Evolutionary conservation across 164 flowering plant genomes (phyloP).

Genomic region (Tetrastigma voinierianum): DNA sequence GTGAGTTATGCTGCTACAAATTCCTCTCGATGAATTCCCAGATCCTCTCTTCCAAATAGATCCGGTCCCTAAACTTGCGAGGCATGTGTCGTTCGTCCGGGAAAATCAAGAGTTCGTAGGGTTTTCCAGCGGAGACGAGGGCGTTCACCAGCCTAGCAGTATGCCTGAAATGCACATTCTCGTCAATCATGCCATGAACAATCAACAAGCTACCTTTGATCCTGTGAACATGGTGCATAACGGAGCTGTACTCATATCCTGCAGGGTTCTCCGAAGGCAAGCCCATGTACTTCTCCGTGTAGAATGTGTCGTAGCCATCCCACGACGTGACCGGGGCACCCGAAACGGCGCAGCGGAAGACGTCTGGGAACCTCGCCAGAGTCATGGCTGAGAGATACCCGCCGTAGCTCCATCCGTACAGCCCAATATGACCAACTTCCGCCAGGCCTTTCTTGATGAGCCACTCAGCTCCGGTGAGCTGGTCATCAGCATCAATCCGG

Average conservation of each 20-base stretch:
- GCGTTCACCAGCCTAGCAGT: slow-evolving; percentile 93
- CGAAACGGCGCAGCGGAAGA: slow-evolving; percentile 70
- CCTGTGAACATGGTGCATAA: slow-evolving; percentile 70
- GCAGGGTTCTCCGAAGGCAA: slow-evolving; percentile 50
- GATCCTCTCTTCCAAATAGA: slow-evolving; percentile 92
- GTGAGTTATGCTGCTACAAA: slow-evolving; percentile 25
- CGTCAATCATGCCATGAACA: slow-evolving; percentile 96
- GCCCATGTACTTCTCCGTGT: slow-evolving; percentile 97
- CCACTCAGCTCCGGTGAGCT: slow-evolving; percentile 82
- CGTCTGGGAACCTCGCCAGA: slow-evolving; percentile 62
- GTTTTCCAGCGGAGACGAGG: slow-evolving; percentile 59
- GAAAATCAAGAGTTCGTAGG: slow-evolving; percentile 75
- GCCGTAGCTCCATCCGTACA: slow-evolving; percentile 98
- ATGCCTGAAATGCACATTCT: slow-evolving; percentile 95
- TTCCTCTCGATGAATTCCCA: slow-evolving; percentile 80
- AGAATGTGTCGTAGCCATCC: slow-evolving; percentile 97
- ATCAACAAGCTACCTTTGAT: slow-evolving; percentile 69
- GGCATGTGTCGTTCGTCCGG: slow-evolving; percentile 94
- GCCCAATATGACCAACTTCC: slow-evolving; percentile 59
- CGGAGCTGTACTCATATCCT: slow-evolving; percentile 52
- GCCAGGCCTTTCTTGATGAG: slow-evolving; percentile 78
- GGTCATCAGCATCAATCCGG: slow-evolving; percentile 72
- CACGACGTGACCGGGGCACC: slow-evolving; percentile 95
- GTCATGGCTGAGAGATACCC: slow-evolving; percentile 86
- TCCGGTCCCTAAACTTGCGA: slow-evolving; percentile 55